Conservation (phyloP, 2,329 filamentous ascomycete genomes). For the Daldinia sp. region DNA sequence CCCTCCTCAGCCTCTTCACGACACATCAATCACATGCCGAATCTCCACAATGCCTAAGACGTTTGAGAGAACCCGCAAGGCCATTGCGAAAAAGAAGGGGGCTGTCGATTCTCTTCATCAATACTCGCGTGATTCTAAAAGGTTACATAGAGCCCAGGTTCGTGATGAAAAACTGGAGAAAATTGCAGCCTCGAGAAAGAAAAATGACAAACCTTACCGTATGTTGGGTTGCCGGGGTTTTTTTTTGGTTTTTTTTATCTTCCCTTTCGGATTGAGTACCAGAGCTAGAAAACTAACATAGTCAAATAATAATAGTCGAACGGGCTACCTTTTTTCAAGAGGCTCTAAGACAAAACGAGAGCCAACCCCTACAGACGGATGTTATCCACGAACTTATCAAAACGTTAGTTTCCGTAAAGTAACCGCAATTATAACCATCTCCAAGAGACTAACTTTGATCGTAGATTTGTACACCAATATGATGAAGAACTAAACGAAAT, state of each 20-base stretch:
- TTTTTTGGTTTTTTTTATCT: too few species aligned
- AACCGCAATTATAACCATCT: neutral
- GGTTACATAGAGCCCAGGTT: conserved; percentile 78
- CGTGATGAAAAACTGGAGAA: conserved; percentile 85
- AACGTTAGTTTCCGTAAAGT: conserved; percentile 55
- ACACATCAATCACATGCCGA: neutral
- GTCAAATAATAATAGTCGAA: conserved; percentile 60
- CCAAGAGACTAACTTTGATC: conserved; percentile 41
- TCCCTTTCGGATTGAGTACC: too few species aligned
- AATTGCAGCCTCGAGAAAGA: conserved; percentile 72
- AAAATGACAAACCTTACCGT: conserved; percentile 79
- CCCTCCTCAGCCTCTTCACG: neutral
- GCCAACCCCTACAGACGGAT: conserved; percentile 60
- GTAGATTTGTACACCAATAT: conserved; percentile 71
- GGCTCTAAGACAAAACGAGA: conserved; percentile 61
- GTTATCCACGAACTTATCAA: conserved; percentile 69
- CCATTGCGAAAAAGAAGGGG: conserved; percentile 86
- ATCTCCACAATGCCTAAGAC: conserved; percentile 72
- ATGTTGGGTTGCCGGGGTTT: too few species aligned
- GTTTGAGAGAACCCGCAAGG: conserved; percentile 84
- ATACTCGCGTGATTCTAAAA: conserved; percentile 85
- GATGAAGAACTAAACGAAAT: conserved; percentile 73
- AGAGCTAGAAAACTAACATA: conserved; percentile 1
- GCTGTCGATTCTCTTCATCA: conserved; percentile 81
- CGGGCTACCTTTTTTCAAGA: conserved; percentile 77